A percentile compares a stretch with the other conserved stretches of the same genome.
phyloP scores from a whole-genome alignment of 805 yeast species.

The Cyberlindnera misumaiensis region DNA sequence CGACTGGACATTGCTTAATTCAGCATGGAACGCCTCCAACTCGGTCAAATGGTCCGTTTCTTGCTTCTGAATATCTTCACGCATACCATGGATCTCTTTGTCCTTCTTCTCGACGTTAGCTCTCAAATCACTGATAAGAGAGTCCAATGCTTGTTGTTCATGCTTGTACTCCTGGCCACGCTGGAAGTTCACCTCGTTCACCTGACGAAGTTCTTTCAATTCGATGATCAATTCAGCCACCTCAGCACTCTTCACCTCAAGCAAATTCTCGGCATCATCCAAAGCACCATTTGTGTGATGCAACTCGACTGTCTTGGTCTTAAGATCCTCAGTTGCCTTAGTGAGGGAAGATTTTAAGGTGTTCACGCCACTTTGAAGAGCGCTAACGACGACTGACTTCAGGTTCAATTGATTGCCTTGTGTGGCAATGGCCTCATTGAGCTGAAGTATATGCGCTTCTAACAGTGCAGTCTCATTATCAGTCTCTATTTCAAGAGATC shows the following conservation, averaged over 20 bases:
- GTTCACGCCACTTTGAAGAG: conserved; percentile 10
- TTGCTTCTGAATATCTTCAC: conserved; percentile 25
- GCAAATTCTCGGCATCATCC: conserved; percentile 12
- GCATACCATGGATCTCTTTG: conserved; percentile 22
- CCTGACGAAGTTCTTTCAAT: conserved; percentile 3
- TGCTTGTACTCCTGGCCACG: conserved; percentile 1
- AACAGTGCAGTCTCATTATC: conserved; percentile 2
- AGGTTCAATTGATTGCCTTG: conserved; percentile 5
- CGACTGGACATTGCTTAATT: conserved; percentile 27
- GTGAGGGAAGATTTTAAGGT: conserved; percentile 5
- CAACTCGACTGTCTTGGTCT: not conserved
- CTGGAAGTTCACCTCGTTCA: conserved; percentile 1
- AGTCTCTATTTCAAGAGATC: not conserved
- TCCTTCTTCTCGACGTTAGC: conserved; percentile 15
- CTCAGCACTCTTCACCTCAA: conserved; percentile 23
- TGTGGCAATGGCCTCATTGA: not conserved
- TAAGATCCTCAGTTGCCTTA: not conserved
- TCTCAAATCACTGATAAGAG: not conserved
- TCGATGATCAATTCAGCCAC: conserved; percentile 22
- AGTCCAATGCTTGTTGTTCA: not conserved
- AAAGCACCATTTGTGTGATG: conserved; percentile 1
- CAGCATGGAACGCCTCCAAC: conserved; percentile 29
- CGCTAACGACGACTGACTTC: conserved; percentile 7
- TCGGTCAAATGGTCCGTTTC: conserved; percentile 33
- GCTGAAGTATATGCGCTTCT: not conserved